phyloP scores from a whole-genome alignment of 768 basidiomycete genomes.

The Trametopsis cervina region DNA sequence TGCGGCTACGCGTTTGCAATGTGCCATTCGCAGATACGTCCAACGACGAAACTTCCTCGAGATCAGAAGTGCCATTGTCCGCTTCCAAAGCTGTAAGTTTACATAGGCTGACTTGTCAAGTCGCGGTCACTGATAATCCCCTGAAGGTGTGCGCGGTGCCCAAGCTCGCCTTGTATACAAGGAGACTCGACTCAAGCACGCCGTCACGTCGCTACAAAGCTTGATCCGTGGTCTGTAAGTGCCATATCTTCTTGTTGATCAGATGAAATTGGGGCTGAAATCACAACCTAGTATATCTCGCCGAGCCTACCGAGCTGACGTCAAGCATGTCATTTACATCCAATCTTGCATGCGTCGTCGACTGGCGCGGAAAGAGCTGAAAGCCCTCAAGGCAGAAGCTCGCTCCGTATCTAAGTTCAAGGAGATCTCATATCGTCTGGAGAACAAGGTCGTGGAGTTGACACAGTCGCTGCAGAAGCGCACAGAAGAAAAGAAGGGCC shows the following conservation, averaged over 20 bases:
- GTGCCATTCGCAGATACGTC: conserved; percentile 59
- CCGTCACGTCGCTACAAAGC: conserved; percentile 72
- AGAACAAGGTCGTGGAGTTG: conserved; percentile 99
- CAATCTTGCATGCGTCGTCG: conserved; percentile 92
- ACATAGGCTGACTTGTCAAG: neutral
- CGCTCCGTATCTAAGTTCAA: conserved; percentile 98
- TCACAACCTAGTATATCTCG: conserved; percentile 53
- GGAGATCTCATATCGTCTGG: conserved; percentile 93
- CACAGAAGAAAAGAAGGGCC: conserved; percentile 83
- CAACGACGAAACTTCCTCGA: conserved; percentile 67
- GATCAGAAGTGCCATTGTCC: conserved; percentile 52
- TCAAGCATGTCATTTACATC: conserved; percentile 70
- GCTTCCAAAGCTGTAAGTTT: conserved; percentile 81
- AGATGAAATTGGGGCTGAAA: too few relatives aligned
- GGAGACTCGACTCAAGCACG: conserved; percentile 48
- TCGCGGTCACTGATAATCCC: conserved; percentile 8
- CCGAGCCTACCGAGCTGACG: conserved; percentile 47
- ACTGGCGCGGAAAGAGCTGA: conserved; percentile 80
- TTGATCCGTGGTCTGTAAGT: conserved; percentile 86
- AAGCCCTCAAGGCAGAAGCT: conserved; percentile 79
- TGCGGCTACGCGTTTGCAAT: conserved; percentile 74
- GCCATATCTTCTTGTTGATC: conserved; percentile 3
- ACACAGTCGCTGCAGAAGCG: conserved; percentile 90
- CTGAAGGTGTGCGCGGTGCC: conserved; percentile 67
- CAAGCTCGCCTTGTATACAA: conserved; percentile 57